Evolutionary conservation across 768 basidiomycete genomes (phyloP).

Genomic region (Candolleomyces aberdarensis): DNA sequence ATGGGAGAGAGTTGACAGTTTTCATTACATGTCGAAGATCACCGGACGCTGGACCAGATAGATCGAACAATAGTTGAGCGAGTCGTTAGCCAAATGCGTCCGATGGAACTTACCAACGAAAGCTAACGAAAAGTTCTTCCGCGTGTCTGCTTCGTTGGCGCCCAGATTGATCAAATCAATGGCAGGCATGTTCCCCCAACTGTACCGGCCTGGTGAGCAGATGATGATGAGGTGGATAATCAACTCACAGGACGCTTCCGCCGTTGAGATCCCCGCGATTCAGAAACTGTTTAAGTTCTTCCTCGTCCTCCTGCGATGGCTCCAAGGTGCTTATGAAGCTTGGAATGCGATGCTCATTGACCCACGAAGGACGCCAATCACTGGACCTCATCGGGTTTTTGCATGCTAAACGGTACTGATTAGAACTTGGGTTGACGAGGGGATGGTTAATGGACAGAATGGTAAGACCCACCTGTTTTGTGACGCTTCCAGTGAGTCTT

Average conservation of each 20-base stretch:
- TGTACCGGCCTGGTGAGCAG: background rate
- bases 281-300: background rate
- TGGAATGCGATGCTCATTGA: background rate
- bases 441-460: too few relatives aligned
- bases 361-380: background rate
- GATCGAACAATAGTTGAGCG: background rate
- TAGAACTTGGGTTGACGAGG: background rate
- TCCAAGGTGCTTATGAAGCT: background rate
- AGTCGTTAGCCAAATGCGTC: background rate
- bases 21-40: constrained; percentile 43
- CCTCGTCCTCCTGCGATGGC: background rate
- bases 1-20: constrained; percentile 42
- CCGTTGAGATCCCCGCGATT: background rate
- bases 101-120: background rate
- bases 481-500: background rate
- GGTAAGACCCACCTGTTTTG: background rate
- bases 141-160: background rate
- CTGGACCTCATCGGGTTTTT: background rate
- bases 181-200: background rate
- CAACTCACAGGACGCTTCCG: background rate
- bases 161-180: background rate
- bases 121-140: background rate
- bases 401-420: background rate
- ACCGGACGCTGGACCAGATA: constrained; percentile 35
- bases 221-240: background rate